Evolutionary conservation across 345 rosid species (phyloP).

Genomic region (Sapria himalayana): DNA sequence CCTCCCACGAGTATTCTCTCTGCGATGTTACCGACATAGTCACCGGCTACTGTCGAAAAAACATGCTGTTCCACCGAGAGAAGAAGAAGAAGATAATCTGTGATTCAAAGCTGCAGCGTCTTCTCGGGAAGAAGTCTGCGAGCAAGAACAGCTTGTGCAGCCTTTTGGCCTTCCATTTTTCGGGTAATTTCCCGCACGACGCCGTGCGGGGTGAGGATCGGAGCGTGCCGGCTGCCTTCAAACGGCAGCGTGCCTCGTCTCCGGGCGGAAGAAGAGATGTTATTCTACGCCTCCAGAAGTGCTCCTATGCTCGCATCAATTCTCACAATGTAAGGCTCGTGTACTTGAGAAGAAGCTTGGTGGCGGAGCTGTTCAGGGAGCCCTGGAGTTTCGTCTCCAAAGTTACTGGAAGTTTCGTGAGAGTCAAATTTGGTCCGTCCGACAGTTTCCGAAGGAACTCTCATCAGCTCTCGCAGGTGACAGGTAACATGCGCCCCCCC

Average conservation of each 20-base stretch:
- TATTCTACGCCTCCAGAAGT: conserved; percentile 5
- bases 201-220: conserved; percentile 5
- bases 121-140: conserved; percentile 23
- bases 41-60: conserved; percentile 14
- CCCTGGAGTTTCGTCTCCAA: conserved; percentile 21
- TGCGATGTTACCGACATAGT: conserved; percentile 15
- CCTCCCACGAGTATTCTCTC: conserved; percentile 15
- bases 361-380: conserved; percentile 24
- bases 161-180: conserved; percentile 19
- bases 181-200: conserved; percentile 12
- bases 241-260: conserved; percentile 7
- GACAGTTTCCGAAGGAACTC: conserved; percentile 21
- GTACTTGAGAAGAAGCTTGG: conserved; percentile 27
- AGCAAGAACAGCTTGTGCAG: conserved; percentile 13
- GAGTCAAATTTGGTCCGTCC: conserved; percentile 22
- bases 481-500: too few species aligned
- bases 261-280: conserved; percentile 10
- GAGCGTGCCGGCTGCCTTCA: not conserved
- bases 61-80: conserved; percentile 17
- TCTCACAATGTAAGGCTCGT: conserved; percentile 25
- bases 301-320: conserved; percentile 22
- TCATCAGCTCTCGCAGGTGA: conserved; percentile 27
- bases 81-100: conserved; percentile 22
- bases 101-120: conserved; percentile 20
- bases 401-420: conserved; percentile 35